Evolutionary conservation across 176 grass and related monocot species (phyloP).

Genomic region (Aegilops umbellulata): DNA sequence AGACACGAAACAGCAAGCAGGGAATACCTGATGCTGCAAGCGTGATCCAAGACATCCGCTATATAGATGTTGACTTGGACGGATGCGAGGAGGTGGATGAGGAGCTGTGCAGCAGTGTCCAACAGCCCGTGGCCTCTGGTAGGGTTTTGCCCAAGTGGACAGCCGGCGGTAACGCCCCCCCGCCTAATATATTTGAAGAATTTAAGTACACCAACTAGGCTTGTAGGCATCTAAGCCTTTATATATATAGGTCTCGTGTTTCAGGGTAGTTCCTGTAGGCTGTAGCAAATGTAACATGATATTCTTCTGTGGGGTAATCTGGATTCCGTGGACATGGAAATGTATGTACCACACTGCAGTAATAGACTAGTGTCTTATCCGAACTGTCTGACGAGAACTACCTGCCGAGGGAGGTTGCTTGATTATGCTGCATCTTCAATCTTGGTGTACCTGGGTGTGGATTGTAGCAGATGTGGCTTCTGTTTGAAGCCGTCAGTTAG

Average conservation of each 20-base stretch:
- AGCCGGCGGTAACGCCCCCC: constrained; percentile 9
- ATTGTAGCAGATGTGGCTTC: background rate
- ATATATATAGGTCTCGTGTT: background rate
- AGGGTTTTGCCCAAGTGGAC: constrained; percentile 64
- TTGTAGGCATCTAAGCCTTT: background rate
- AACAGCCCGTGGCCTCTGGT: constrained; percentile 36
- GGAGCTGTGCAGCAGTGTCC: constrained; percentile 26
- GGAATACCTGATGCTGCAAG: constrained; percentile 31
- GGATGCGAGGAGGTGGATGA: constrained; percentile 30
- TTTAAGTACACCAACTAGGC: constrained; percentile 48
- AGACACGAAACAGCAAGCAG: constrained; percentile 14
- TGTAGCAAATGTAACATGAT: background rate
- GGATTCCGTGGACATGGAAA: background rate
- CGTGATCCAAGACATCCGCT: constrained; percentile 20
- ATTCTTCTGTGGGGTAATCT: background rate
- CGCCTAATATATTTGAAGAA: constrained; percentile 48
- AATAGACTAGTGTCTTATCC: too few relatives aligned
- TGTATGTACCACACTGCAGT: background rate
- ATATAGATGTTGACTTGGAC: constrained; percentile 67
- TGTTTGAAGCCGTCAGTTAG: background rate
- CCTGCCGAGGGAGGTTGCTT: background rate
- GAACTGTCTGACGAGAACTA: background rate
- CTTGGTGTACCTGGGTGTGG: background rate
- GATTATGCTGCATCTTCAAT: background rate
- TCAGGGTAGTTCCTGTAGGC: background rate